Evolutionary conservation across 768 basidiomycete genomes (phyloP).

Genomic region (Leccinum subgranulosum): DNA sequence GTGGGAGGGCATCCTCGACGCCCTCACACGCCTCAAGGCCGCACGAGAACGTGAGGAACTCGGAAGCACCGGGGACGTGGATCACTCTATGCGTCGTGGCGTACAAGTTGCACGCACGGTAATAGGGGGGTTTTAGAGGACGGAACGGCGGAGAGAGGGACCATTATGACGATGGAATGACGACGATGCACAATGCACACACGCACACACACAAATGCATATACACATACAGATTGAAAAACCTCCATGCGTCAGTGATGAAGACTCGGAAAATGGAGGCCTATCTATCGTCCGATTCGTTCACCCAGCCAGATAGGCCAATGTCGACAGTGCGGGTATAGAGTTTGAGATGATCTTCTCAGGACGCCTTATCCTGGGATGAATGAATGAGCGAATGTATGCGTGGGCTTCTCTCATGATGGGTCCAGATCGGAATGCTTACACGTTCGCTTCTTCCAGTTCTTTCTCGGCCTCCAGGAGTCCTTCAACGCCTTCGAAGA

Average conservation of each 20-base stretch:
- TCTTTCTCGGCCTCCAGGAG: conserved; percentile 57
- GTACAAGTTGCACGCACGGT: conserved; percentile 21
- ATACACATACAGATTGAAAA: neutral
- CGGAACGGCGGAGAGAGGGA: conserved; percentile 3
- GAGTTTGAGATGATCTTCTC: conserved; percentile 15
- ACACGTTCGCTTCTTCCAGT: conserved; percentile 51
- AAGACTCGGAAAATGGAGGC: conserved; percentile 7
- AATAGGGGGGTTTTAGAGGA: conserved; percentile 7
- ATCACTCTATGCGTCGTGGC: conserved; percentile 12
- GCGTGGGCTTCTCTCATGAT: neutral
- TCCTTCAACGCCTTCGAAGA: conserved; percentile 34
- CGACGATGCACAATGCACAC: neutral
- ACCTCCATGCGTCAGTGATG: conserved; percentile 21
- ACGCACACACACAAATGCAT: neutral
- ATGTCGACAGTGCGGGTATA: conserved; percentile 19
- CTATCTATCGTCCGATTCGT: neutral
- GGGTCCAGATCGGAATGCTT: conserved; percentile 15
- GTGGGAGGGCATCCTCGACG: conserved; percentile 71
- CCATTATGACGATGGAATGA: conserved; percentile 5
- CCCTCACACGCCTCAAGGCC: conserved; percentile 61
- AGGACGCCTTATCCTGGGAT: conserved; percentile 18
- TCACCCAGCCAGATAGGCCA: neutral
- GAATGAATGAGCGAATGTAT: conserved; percentile 20
- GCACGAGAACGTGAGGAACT: conserved; percentile 30
- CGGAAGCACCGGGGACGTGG: neutral